Conservation (phyloP, 768 basidiomycete genomes). For the Trametes coccinea region DNA sequence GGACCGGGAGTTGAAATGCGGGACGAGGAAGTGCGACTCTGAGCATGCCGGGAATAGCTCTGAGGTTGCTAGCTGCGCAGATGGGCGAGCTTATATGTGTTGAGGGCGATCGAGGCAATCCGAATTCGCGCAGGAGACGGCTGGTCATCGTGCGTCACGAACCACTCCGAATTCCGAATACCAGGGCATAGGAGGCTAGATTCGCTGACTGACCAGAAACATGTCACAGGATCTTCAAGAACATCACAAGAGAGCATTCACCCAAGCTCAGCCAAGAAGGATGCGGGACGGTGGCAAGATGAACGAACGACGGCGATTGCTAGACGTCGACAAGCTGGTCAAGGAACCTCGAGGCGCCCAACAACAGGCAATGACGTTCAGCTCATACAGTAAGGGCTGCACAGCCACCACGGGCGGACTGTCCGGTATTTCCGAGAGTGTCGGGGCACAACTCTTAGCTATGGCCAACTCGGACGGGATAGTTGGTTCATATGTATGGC, state of each 20-base stretch:
- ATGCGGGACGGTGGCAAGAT: not conserved
- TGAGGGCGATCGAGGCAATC: slow-evolving; percentile 5
- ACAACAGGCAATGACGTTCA: too few species aligned
- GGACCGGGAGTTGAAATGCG: not conserved
- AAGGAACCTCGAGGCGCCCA: too few species aligned
- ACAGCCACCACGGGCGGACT: too few species aligned
- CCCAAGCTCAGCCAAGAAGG: too few species aligned
- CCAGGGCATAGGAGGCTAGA: not conserved
- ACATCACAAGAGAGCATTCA: too few species aligned
- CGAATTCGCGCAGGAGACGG: not conserved
- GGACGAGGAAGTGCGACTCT: not conserved
- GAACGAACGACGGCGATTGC: not conserved
- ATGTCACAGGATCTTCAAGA: not conserved
- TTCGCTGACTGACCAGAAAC: slow-evolving; percentile 4
- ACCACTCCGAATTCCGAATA: slow-evolving; percentile 18
- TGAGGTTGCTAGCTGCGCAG: not conserved
- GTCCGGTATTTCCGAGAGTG: too few species aligned
- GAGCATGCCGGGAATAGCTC: not conserved
- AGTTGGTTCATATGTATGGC: too few species aligned
- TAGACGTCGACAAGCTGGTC: too few species aligned
- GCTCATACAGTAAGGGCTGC: too few species aligned
- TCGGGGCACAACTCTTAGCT: too few species aligned
- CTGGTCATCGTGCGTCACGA: slow-evolving; percentile 4
- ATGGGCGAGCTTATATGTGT: not conserved
- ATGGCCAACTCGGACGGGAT: too few species aligned